phyloP scores from a whole-genome alignment of 2,329 filamentous ascomycete genomes.

The Sclerotinia spermophila region DNA sequence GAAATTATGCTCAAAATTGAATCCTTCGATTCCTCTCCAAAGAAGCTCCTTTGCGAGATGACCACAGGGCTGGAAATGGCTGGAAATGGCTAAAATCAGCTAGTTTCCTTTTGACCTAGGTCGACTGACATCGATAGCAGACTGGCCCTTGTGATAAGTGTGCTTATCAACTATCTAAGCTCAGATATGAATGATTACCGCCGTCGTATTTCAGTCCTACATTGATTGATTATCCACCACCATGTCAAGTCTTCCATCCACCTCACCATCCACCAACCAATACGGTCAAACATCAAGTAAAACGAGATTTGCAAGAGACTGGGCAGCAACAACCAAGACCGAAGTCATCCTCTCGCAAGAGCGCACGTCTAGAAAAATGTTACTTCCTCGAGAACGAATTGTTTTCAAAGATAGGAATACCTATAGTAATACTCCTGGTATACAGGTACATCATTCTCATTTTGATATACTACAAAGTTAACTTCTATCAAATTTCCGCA shows the following conservation, averaged over 20 bases:
- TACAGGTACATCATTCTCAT: constrained; percentile 24
- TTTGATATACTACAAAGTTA: constrained; percentile 27
- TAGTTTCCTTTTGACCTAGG: too few species aligned
- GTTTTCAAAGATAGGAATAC: constrained; percentile 14
- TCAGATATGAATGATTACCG: too few species aligned
- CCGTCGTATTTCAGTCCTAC: too few species aligned
- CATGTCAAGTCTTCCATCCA: neutral
- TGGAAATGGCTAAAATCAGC: too few species aligned
- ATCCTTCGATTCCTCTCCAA: too few species aligned
- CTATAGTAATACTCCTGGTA: constrained; percentile 25
- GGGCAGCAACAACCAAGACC: neutral
- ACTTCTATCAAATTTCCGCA: constrained; percentile 26
- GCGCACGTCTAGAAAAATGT: neutral
- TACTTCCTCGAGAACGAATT: neutral
- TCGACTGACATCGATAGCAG: too few species aligned
- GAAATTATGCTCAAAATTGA: too few species aligned
- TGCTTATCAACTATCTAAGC: too few species aligned
- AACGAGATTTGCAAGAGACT: neutral
- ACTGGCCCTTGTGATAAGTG: too few species aligned
- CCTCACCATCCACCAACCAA: neutral
- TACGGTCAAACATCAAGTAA: neutral
- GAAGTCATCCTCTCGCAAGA: neutral
- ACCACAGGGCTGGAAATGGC: too few species aligned
- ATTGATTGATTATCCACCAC: too few species aligned
- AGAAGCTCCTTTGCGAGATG: too few species aligned